These are phyloP conservation scores for Aureobasidium sp. DNA, from an alignment of 2,329 filamentous ascomycete species.

Conservation along the genomic window DNA sequence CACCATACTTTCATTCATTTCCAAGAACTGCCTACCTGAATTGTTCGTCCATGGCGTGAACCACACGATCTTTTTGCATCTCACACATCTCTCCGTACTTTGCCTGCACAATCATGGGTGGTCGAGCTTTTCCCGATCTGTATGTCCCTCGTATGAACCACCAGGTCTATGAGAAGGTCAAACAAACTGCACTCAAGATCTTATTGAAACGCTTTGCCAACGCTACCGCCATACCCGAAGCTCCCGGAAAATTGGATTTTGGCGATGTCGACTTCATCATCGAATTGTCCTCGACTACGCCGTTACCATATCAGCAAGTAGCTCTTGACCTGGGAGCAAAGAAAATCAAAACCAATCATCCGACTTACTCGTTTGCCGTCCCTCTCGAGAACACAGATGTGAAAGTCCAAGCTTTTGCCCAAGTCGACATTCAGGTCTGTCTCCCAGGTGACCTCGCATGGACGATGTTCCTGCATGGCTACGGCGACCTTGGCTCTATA, in stretches of 20 bases:
- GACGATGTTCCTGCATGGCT: constrained; percentile 60
- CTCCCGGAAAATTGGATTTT: constrained; percentile 58
- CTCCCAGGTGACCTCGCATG: constrained; percentile 45
- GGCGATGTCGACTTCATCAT: constrained; percentile 72
- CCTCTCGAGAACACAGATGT: constrained; percentile 47
- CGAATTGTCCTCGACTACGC: constrained; percentile 19
- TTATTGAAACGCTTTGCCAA: constrained; percentile 42
- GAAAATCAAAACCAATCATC: neutral
- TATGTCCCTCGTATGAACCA: constrained; percentile 60
- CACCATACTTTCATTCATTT: neutral
- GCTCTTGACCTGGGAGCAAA: constrained; percentile 16
- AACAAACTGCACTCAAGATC: constrained; percentile 36
- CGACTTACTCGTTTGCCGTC: constrained; percentile 28
- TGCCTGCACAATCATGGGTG: constrained; percentile 52
- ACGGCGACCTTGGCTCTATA: constrained; percentile 65
- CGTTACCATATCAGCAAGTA: constrained; percentile 18
- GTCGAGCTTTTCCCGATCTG: constrained; percentile 51
- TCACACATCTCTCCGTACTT: constrained; percentile 4
- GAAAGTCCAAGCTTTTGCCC: constrained; percentile 38
- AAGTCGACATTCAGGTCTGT: constrained; percentile 62
- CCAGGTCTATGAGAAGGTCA: constrained; percentile 49
- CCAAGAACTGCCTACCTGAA: no score
- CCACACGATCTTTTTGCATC: no score
- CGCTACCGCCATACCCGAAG: constrained; percentile 59
- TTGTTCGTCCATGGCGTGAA: neutral